Percentiles rank a stretch among this genome's conserved stretches.
Evolutionary conservation across 306 rosid genomes (phyloP).

Genomic region (Argentina anserina): DNA sequence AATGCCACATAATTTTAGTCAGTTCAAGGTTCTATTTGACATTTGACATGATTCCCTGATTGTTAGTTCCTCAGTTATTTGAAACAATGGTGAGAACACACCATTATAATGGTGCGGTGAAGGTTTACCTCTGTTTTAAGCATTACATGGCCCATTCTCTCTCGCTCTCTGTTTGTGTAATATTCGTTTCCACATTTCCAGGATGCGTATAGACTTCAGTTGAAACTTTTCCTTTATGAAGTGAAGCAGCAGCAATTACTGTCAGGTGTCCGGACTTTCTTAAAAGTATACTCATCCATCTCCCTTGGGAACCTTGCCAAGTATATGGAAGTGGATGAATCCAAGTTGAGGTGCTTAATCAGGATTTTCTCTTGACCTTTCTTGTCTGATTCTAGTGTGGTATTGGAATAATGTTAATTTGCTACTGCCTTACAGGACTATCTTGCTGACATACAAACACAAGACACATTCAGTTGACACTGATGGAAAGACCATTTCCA

Average conservation of each 20-base stretch:
- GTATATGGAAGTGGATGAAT: slow-evolving; percentile 96
- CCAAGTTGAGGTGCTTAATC: slow-evolving; percentile 65
- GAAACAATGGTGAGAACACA: neutral
- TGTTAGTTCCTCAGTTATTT: neutral
- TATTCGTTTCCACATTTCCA: slow-evolving; percentile 32
- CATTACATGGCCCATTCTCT: neutral
- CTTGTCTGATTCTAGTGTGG: neutral
- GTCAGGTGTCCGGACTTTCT: slow-evolving; percentile 83
- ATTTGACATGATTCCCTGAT: neutral
- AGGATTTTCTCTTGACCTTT: slow-evolving; percentile 3
- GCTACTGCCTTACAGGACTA: slow-evolving; percentile 55
- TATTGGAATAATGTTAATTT: neutral
- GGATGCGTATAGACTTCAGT: slow-evolving; percentile 97
- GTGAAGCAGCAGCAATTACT: slow-evolving; percentile 93
- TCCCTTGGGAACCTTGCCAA: slow-evolving; percentile 78
- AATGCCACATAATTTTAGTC: neutral
- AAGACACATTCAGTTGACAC: slow-evolving; percentile 88
- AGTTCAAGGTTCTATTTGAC: neutral
- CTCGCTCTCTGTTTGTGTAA: neutral
- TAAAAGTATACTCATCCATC: slow-evolving; percentile 84
- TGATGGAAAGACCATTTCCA: slow-evolving; percentile 66
- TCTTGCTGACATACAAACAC: slow-evolving; percentile 90
- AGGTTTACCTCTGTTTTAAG: neutral
- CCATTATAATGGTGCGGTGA: neutral
- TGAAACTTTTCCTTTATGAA: slow-evolving; percentile 90